A percentile compares a stretch with the other conserved stretches of the same genome.
Conservation (phyloP, 331 rosid species). For the Phaseolus coccineus region DNA sequence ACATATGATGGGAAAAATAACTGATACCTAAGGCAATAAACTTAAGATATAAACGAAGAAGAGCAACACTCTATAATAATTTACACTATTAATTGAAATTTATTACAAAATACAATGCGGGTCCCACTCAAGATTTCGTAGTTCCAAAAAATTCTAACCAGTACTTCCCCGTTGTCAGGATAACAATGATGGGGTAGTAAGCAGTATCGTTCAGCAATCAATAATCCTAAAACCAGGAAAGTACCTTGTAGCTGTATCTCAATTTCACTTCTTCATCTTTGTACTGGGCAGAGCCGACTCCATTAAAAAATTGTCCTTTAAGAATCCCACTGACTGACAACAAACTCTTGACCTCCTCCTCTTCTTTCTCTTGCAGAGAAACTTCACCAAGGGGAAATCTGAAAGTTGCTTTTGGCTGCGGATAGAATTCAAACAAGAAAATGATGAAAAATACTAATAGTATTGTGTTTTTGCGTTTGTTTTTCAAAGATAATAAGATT, state of each 20-base stretch:
- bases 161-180: background rate
- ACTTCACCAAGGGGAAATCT: slow-evolving; percentile 86
- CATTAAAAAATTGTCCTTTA: slow-evolving; percentile 64
- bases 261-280: slow-evolving; percentile 73
- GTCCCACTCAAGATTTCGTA: background rate
- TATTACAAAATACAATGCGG: background rate
- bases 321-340: slow-evolving; percentile 71
- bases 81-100: background rate
- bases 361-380: slow-evolving; percentile 74
- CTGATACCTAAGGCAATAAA: slow-evolving; percentile 12
- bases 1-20: slow-evolving; percentile 21
- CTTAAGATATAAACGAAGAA: slow-evolving; percentile 1
- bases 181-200: background rate
- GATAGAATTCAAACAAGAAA: slow-evolving; percentile 14
- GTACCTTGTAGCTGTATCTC: slow-evolving; percentile 84
- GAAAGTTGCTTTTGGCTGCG: slow-evolving; percentile 92
- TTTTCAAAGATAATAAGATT: slow-evolving; percentile 1
- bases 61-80: background rate
- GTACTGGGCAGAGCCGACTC: slow-evolving; percentile 74
- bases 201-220: background rate
- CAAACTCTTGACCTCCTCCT: slow-evolving; percentile 60
- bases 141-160: background rate
- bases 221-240: slow-evolving; percentile 16
- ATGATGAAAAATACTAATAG: background rate
- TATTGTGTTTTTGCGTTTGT: background rate